Base-by-base conservation (phyloP, 1,284 basidiomycete genomes). In the Singerocomus inundabilis region DNA sequence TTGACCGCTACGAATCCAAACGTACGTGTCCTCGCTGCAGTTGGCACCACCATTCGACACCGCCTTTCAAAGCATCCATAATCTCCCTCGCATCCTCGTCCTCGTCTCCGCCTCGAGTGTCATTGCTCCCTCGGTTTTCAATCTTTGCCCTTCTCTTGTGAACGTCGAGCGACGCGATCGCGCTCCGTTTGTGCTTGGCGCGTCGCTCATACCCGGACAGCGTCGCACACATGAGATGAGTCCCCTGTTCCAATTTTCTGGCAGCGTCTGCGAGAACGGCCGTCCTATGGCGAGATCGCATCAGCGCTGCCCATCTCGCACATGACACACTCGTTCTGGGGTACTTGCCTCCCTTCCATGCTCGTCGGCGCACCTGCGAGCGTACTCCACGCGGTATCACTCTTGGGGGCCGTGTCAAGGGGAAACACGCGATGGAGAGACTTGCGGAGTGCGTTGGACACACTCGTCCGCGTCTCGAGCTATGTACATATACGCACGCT, bases 401-500 rank as follows among this genome's bases (percentile, higher is more conserved):
- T 24, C 3, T 11, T 42, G 7, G 41, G 25, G 2, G 25, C n/a
- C 5, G 25, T 37, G 28, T 60, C 57, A 10, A 65, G 51, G 15
- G 67, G 58, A 43, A 77, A 66, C 4, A 60, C 57, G 10, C 56
- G 63, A 50, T 71, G 64, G n/a, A 79, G 52, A 2, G 65, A 63
- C 15, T 53, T 57, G 32, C 69, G 65, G 25, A 79, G 59, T 2
- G 57, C 51, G 13, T 58, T 44, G 37, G 71, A 69, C 15, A 55
- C 53, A 10, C 58, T 49, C 30, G 66, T 62, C n/a, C 73, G 69
- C n/a, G 61, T 48, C 2, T 60, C 51, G 15, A 63, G 44, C 75
- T 74, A 5, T 4, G 46, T 5, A 21, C 21, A 26, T n/a, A 13
- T 38, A 7, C 2, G n/a, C 2, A 9, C 4, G 6, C 21, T 24